phyloP scores from a whole-genome alignment of 1,284 basidiomycete species.

The Trametes polyzona region DNA sequence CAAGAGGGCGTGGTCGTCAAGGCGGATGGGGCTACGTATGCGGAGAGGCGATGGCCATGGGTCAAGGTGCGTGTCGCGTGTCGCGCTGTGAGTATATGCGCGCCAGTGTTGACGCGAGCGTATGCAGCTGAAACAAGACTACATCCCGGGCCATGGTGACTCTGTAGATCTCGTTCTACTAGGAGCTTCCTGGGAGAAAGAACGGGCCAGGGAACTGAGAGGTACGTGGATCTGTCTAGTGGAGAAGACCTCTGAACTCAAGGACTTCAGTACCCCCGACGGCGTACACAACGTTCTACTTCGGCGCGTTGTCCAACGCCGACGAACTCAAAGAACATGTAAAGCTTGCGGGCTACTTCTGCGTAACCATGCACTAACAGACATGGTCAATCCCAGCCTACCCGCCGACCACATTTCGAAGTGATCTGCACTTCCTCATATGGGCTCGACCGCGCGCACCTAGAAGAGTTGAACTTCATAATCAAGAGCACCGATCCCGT shows the following conservation, averaged over 20 bases:
- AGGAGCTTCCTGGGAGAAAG: constrained; percentile 79
- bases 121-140: constrained; percentile 68
- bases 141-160: constrained; percentile 83
- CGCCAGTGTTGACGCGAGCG: not conserved
- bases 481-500: constrained; percentile 56
- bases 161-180: constrained; percentile 77
- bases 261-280: constrained; percentile 62
- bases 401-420: constrained; percentile 60
- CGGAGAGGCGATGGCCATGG: constrained; percentile 68
- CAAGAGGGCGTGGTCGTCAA: constrained; percentile 82
- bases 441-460: constrained; percentile 62
- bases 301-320: constrained; percentile 61
- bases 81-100: too few relatives aligned
- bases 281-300: constrained; percentile 79
- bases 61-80: constrained; percentile 69
- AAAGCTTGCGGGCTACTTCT: constrained; percentile 21
- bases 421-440: constrained; percentile 78
- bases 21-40: constrained; percentile 67
- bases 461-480: constrained; percentile 73
- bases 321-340: constrained; percentile 43
- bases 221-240: constrained; percentile 47
- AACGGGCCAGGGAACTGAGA: constrained; percentile 73
- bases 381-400: constrained; percentile 36
- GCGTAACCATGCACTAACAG: not conserved
- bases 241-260: not conserved